phyloP scores from a whole-genome alignment of 306 rosid species.

The Adenanthera pavonina region DNA sequence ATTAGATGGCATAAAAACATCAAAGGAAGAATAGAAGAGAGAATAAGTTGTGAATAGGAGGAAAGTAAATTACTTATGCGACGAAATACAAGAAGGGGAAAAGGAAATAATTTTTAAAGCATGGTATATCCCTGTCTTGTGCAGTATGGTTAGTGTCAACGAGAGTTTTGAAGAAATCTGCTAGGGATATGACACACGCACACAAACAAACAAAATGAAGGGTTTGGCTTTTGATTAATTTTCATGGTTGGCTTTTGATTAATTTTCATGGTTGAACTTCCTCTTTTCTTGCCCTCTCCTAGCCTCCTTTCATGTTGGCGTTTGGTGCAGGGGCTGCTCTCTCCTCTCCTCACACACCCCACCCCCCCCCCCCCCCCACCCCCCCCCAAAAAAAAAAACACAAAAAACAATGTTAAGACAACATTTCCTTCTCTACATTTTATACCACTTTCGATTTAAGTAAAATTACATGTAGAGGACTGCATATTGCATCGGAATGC shows the following conservation, averaged over 20 bases:
- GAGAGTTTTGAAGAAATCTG: neutral
- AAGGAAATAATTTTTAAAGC: neutral
- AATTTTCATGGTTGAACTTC: neutral
- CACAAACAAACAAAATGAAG: neutral
- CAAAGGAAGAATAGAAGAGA: neutral
- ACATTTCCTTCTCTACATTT: neutral
- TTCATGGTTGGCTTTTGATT: neutral
- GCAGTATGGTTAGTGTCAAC: neutral
- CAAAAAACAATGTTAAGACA: neutral
- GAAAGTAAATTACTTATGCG: neutral
- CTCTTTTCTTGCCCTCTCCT: neutral
- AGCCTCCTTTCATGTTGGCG: neutral
- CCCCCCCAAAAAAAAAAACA: too few species aligned
- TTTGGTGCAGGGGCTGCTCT: neutral
- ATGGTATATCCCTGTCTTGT: neutral
- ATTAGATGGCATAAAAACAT: neutral
- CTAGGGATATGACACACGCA: neutral
- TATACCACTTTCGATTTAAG: neutral
- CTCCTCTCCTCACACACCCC: too few species aligned
- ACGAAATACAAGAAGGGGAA: neutral
- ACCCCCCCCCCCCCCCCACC: too few species aligned
- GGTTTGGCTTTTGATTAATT: neutral
- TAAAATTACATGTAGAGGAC: neutral
- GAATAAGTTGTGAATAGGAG: neutral
- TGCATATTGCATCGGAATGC: conserved; percentile 1